phyloP scores from a whole-genome alignment of 768 basidiomycete species.

The Xanthoconium purpureum region DNA sequence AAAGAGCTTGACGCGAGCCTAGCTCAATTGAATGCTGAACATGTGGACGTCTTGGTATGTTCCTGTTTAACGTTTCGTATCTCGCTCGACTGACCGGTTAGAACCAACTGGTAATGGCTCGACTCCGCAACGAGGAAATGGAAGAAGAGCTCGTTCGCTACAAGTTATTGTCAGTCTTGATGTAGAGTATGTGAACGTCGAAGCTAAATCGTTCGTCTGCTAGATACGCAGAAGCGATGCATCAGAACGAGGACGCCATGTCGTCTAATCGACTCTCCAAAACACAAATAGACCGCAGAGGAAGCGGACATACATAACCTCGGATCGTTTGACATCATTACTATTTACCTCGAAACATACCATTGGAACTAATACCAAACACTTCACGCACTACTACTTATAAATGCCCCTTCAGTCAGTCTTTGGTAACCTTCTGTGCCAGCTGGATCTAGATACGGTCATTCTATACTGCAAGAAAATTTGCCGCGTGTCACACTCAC shows the following conservation, averaged over 20 bases:
- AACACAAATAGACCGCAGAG: conserved; percentile 12
- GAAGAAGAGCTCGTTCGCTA: conserved; percentile 93
- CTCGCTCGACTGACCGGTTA: conserved; percentile 33
- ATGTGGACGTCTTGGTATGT: conserved; percentile 70
- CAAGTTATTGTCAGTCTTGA: conserved; percentile 65
- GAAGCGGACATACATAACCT: conserved; percentile 18
- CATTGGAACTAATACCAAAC: conserved; percentile 7
- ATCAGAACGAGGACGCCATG: conserved; percentile 68
- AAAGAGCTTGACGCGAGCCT: conserved; percentile 77
- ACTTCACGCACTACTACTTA: neutral
- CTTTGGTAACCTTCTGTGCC: conserved; percentile 11
- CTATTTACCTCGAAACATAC: conserved; percentile 13
- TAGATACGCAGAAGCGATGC: conserved; percentile 73
- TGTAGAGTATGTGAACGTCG: neutral
- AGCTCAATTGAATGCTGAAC: conserved; percentile 78
- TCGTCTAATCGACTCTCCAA: conserved; percentile 61
- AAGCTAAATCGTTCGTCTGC: neutral
- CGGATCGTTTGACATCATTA: neutral
- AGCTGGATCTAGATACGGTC: conserved; percentile 16
- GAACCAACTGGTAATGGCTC: conserved; percentile 89
- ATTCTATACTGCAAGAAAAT: neutral
- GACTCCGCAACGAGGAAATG: conserved; percentile 87
- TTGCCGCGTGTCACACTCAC: conserved; percentile 36
- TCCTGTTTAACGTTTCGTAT: conserved; percentile 11
- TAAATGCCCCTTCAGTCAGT: conserved; percentile 1